Evolutionary conservation across 1,284 basidiomycete genomes (phyloP), one percentile per base, ranked within the genome.

Genomic region (Trichosporon ovoides): DNA sequence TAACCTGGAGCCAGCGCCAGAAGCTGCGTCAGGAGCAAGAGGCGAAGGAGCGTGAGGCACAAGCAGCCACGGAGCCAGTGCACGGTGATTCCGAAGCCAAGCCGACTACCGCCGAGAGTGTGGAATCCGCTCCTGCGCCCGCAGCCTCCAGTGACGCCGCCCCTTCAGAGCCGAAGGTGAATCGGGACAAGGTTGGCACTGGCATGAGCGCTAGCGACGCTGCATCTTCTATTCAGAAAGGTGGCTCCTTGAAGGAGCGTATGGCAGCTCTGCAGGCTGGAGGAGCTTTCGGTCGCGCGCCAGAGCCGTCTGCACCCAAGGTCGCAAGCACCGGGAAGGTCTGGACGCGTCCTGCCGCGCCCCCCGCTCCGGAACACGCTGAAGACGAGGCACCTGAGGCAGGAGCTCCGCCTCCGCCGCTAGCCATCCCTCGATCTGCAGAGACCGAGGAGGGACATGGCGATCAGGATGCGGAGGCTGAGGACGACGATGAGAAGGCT

Each of bases 231-330:
- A 90, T 91, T 71, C 81, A 81, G 46, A 68, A 71, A 51, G 79
- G 78, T n/a, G 86, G 84, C 4, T 89, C 87, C 60, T 78, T 96
- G 63, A 91, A 87, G 78, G 92, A 94, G 65, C 85, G 92, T 43
- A 95, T 96, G 90, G 91, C 91, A 24, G 89, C 91, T 3, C 79
- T 95, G 35, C 87, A 91, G 70, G 88, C 87, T 6, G 70, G 70
- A 2, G 86, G 87, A 19, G 88, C 81, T 11, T 92, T 92, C 70
- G 88, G 88, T 18, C 62, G 78, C 0, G 28, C 5, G 28, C 55
- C 60, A 12, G 78, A 65, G 12, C 60, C 61, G 12, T 63, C 65
- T 3, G 83, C 85, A 77, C 22, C 87, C 87, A 64, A 87, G 85
- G 68, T 48, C 13, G 24, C 22, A 10, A 87, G 88, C 0, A 68